These are phyloP conservation scores for Thalassiosira gravida DNA, from an alignment of 352 stramenopile species.

Conservation along the genomic window DNA sequence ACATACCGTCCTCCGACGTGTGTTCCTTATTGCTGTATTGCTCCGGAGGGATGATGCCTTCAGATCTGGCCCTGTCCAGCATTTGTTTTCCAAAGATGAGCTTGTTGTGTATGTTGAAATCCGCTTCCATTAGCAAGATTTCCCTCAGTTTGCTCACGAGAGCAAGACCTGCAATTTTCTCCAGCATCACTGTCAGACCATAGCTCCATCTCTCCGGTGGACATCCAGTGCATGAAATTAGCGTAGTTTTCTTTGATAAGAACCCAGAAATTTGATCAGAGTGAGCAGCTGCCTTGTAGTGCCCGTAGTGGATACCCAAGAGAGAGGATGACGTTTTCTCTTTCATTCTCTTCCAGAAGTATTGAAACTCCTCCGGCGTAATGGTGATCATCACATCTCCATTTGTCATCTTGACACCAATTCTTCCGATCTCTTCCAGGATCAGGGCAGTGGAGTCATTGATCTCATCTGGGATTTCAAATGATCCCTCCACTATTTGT, in stretches of 20 bases:
- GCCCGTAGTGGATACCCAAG: constrained; percentile 19
- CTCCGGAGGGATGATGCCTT: constrained; percentile 20
- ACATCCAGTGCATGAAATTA: constrained; percentile 6
- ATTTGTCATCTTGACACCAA: background rate
- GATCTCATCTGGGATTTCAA: background rate
- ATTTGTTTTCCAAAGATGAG: constrained; percentile 26
- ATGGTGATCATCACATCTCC: constrained; percentile 1
- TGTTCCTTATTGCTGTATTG: constrained; percentile 9
- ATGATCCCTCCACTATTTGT: background rate
- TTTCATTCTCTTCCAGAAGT: background rate
- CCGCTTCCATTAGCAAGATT: constrained; percentile 30
- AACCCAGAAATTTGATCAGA: constrained; percentile 1
- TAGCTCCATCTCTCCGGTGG: constrained; percentile 8
- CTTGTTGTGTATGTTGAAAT: constrained; percentile 34
- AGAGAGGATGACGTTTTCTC: constrained; percentile 6
- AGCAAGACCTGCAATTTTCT: constrained; percentile 22
- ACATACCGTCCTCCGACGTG: constrained; percentile 21
- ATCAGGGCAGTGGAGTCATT: background rate
- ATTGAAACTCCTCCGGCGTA: background rate
- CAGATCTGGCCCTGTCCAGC: constrained; percentile 6
- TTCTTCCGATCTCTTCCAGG: background rate
- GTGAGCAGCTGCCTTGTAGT: constrained; percentile 13
- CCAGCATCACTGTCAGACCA: constrained; percentile 27
- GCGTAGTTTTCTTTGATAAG: constrained; percentile 5
- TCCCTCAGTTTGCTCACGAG: constrained; percentile 28